Evolutionary conservation across 768 basidiomycete genomes (phyloP).

Genomic region (Arthromyces matolae): DNA sequence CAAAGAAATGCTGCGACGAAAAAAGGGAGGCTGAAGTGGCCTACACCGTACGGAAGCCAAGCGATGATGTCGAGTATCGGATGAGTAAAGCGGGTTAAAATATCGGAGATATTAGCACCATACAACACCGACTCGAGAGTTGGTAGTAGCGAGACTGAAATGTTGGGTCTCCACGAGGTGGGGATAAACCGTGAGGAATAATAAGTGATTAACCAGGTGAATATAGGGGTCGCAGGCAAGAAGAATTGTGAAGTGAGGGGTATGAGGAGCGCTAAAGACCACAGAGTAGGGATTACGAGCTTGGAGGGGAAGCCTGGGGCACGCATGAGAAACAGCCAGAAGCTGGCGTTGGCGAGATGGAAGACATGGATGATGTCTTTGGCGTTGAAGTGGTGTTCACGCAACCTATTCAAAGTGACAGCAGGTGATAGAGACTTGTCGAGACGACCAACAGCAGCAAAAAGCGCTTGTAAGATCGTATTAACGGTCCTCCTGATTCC

Average conservation of each 20-base stretch:
- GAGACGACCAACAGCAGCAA: constrained; percentile 60
- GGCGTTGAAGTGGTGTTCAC: constrained; percentile 49
- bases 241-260: constrained; percentile 92
- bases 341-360: constrained; percentile 56
- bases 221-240: constrained; percentile 81
- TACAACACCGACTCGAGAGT: constrained; percentile 94
- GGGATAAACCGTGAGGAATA: constrained; percentile 89
- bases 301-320: constrained; percentile 69
- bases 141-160: constrained; percentile 90
- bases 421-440: constrained; percentile 75
- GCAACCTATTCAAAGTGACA: constrained; percentile 59
- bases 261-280: constrained; percentile 63
- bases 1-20: constrained; percentile 82
- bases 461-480: constrained; percentile 41
- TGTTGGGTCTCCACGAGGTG: constrained; percentile 64
- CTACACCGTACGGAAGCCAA: constrained; percentile 96
- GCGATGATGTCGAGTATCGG: constrained; percentile 89
- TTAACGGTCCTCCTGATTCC: constrained; percentile 20
- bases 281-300: constrained; percentile 72
- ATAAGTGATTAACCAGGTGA: constrained; percentile 82
- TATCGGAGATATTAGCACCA: constrained; percentile 96
- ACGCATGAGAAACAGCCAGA: constrained; percentile 75
- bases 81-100: constrained; percentile 92
- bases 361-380: constrained; percentile 63
- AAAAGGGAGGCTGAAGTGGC: constrained; percentile 86